phyloP scores from a whole-genome alignment of 352 stramenopile species.

The Phytophthora nicotianae region DNA sequence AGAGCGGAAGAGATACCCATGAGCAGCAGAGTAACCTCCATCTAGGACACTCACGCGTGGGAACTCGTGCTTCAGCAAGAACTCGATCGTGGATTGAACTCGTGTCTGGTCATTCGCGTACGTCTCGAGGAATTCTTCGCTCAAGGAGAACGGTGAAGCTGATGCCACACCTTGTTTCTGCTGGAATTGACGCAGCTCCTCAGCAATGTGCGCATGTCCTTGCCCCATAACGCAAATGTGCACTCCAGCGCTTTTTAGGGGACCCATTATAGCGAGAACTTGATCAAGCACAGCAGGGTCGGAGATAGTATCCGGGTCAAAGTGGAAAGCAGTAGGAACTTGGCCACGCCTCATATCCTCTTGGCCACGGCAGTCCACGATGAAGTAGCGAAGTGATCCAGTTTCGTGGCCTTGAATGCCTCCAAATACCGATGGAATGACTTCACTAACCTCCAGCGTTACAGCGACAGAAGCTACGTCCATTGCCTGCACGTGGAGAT shows the following conservation, averaged over 20 bases:
- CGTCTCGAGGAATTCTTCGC: slow-evolving; percentile 64
- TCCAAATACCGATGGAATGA: slow-evolving; percentile 74
- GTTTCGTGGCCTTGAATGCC: slow-evolving; percentile 62
- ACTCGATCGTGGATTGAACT: slow-evolving; percentile 69
- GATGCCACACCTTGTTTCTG: slow-evolving; percentile 23
- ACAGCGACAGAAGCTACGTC: slow-evolving; percentile 56
- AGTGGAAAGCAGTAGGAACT: slow-evolving; percentile 79
- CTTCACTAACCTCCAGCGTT: slow-evolving; percentile 58
- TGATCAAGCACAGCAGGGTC: slow-evolving; percentile 59
- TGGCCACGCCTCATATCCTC: slow-evolving; percentile 53
- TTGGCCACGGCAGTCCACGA: slow-evolving; percentile 70
- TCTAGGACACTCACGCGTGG: slow-evolving; percentile 78
- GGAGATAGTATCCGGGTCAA: slow-evolving; percentile 69
- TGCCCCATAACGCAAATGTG: slow-evolving; percentile 86
- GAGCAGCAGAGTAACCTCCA: slow-evolving; percentile 69
- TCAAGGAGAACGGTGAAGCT: slow-evolving; percentile 53
- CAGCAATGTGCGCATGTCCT: slow-evolving; percentile 69
- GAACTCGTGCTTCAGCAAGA: slow-evolving; percentile 77
- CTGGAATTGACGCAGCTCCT: slow-evolving; percentile 56
- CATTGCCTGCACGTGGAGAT: slow-evolving; percentile 62
- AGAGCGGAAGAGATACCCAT: slow-evolving; percentile 57
- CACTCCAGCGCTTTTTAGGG: slow-evolving; percentile 61
- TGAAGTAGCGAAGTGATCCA: slow-evolving; percentile 67
- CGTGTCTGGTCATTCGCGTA: slow-evolving; percentile 72
- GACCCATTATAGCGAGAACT: slow-evolving; percentile 69